Percentiles rank a stretch among this genome's conserved stretches.
phyloP scores from a whole-genome alignment of 2,329 filamentous ascomycete species.

The Venturia aucupariae region DNA sequence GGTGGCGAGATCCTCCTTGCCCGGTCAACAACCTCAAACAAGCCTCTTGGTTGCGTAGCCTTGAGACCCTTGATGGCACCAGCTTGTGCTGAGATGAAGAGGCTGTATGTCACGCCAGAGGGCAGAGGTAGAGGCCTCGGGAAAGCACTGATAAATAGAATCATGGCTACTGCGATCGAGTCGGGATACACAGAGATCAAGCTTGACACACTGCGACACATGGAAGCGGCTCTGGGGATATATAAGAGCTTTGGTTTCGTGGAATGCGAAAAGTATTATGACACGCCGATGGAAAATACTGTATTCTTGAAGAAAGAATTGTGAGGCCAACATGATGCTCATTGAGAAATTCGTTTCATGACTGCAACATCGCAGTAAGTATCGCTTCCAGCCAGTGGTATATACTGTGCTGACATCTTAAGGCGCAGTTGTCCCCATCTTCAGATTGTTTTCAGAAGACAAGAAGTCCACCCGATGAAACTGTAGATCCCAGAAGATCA shows the following conservation, averaged over 20 bases:
- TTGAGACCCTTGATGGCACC: constrained; percentile 32
- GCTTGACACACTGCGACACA: constrained; percentile 47
- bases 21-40: constrained; percentile 18
- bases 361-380: neutral
- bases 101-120: constrained; percentile 42
- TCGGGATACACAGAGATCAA: constrained; percentile 44
- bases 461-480: neutral
- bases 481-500: neutral
- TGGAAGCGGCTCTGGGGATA: constrained; percentile 41
- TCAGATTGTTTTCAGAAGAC: neutral
- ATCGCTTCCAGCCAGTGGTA: neutral
- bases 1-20: constrained; percentile 44
- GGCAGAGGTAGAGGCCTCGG: constrained; percentile 43
- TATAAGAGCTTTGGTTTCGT: constrained; percentile 45
- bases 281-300: constrained; percentile 44
- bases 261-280: constrained; percentile 45
- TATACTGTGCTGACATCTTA: neutral
- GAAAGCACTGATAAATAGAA: constrained; percentile 35
- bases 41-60: constrained; percentile 42
- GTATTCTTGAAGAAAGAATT: constrained; percentile 35
- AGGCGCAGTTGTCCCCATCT: neutral
- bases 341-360: neutral
- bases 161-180: constrained; percentile 36
- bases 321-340: neutral
- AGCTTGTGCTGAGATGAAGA: constrained; percentile 44